These are phyloP conservation scores for Amesomyces nigricolor DNA, from an alignment of 2,329 filamentous ascomycete genomes.

Conservation along the genomic window DNA sequence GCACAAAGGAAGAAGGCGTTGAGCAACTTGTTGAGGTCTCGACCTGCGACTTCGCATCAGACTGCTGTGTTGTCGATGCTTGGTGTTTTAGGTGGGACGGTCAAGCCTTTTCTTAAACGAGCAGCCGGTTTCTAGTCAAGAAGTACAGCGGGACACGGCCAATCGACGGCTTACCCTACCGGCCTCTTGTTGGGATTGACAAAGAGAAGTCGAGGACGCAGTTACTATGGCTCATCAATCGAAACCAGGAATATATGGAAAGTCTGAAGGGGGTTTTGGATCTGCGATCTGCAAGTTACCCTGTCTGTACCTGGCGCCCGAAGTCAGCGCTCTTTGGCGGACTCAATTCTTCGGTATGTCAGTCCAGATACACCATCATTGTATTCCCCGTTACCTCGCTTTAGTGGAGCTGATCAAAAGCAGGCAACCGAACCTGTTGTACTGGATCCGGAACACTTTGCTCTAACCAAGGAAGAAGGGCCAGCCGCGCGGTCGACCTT, in stretches of 20 bases:
- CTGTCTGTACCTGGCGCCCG: background rate
- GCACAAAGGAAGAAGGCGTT: background rate
- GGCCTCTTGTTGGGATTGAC: background rate
- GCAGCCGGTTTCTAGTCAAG: background rate
- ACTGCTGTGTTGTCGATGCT: background rate
- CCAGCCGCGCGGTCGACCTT: background rate
- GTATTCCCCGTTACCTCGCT: too few relatives aligned
- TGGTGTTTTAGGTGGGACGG: conserved; percentile 9
- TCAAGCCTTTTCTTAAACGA: background rate
- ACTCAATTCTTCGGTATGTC: too few relatives aligned
- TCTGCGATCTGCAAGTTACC: background rate
- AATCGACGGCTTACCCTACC: background rate
- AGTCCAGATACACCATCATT: too few relatives aligned
- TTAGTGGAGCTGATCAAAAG: background rate
- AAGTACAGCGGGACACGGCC: background rate
- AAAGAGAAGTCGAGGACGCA: background rate
- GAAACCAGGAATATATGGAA: background rate
- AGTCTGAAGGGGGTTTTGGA: background rate
- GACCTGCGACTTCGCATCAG: background rate
- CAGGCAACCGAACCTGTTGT: background rate
- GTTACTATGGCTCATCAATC: background rate
- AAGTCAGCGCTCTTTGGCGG: background rate
- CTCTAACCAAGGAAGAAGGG: background rate
- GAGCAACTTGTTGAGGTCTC: conserved; percentile 1
- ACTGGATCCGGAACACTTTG: background rate